phyloP scores from a whole-genome alignment of 2,329 filamentous ascomycete species.

The Ophiocordyceps camponoti-leonardi region DNA sequence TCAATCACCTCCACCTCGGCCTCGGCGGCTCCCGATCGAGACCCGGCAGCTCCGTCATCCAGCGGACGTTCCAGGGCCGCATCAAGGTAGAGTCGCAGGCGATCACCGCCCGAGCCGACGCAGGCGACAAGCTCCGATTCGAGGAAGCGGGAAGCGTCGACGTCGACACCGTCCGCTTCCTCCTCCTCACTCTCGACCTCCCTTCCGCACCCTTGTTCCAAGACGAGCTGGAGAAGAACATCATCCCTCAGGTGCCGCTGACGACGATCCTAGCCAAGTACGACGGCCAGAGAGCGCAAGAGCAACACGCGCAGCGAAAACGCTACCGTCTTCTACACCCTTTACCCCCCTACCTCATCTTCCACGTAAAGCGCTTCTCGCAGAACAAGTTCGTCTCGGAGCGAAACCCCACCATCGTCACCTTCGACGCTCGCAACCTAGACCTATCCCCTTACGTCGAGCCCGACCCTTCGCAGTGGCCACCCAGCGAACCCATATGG shows the following conservation, averaged over 20 bases:
- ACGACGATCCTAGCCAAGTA: conserved; percentile 79
- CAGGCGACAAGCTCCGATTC: conserved; percentile 74
- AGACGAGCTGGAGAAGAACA: conserved; percentile 84
- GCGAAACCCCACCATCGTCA: conserved; percentile 95
- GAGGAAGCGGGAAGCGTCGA: conserved; percentile 77
- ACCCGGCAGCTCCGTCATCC: conserved; percentile 69
- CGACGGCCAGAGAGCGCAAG: conserved; percentile 73
- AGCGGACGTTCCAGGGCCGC: conserved; percentile 84
- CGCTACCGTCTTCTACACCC: conserved; percentile 83
- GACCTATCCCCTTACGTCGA: conserved; percentile 87
- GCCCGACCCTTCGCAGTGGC: conserved; percentile 56
- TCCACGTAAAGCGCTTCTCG: conserved; percentile 95
- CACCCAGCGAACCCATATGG: conserved; percentile 66
- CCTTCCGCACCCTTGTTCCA: conserved; percentile 89
- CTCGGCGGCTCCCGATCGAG: conserved; percentile 82
- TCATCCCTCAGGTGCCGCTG: conserved; percentile 83
- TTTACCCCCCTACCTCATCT: conserved; percentile 74
- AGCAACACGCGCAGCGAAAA: conserved; percentile 74
- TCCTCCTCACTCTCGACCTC: conserved; percentile 85
- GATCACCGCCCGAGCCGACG: conserved; percentile 81
- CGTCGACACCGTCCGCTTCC: conserved; percentile 60
- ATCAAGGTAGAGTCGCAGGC: conserved; percentile 85
- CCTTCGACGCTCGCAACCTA: conserved; percentile 68
- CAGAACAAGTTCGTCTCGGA: conserved; percentile 94
- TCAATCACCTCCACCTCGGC: conserved; percentile 86